Evolutionary conservation across 2,329 filamentous ascomycete genomes (phyloP).

Genomic region (Colletotrichum agaves): DNA sequence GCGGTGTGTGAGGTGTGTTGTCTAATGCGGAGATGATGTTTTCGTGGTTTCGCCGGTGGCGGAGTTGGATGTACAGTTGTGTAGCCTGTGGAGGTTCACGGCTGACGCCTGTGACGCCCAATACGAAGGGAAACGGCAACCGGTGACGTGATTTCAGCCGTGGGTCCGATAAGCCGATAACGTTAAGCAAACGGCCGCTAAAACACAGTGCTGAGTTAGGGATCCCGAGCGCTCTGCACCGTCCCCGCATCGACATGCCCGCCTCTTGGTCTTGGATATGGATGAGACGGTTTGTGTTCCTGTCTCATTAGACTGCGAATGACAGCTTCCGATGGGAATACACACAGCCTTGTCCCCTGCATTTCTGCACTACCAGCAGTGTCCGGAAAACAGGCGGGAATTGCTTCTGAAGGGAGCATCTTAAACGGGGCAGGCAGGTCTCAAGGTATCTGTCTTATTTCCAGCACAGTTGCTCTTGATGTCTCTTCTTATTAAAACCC

Average conservation of each 20-base stretch:
- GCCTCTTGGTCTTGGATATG: too few species aligned
- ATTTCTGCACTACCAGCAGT: background rate
- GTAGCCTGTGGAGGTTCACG: constrained; percentile 20
- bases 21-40: background rate
- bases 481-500: too few species aligned
- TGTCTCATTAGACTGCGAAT: background rate
- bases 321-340: background rate
- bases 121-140: constrained; percentile 17
- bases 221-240: background rate
- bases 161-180: constrained; percentile 36
- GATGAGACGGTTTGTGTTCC: background rate
- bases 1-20: background rate
- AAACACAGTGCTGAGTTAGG: background rate
- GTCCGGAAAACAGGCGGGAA: too few species aligned
- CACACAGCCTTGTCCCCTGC: constrained; percentile 6
- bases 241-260: too few species aligned
- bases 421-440: too few species aligned
- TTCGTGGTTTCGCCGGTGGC: constrained; percentile 14
- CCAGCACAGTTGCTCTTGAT: too few species aligned
- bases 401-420: too few species aligned
- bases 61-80: background rate
- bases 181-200: constrained; percentile 27
- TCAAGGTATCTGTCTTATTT: too few species aligned
- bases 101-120: constrained; percentile 21
- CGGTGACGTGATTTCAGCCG: constrained; percentile 32